These are phyloP conservation scores for Talaromyces nanjingensis DNA, from an alignment of 495 filamentous ascomycete genomes.

Conservation along the genomic window DNA sequence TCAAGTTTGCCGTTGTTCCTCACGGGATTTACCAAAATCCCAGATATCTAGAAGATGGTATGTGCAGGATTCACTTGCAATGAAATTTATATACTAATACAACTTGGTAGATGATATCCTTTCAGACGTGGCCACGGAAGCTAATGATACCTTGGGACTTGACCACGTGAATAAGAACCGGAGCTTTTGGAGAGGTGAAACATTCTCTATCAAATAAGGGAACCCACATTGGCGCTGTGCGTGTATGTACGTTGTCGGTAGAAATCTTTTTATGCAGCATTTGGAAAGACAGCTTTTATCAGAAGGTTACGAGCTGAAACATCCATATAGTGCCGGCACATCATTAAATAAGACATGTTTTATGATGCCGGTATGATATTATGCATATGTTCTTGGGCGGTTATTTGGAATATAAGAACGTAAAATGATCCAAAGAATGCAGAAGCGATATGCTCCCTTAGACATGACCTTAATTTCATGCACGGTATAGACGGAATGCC, in stretches of 20 bases:
- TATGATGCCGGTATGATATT: neutral
- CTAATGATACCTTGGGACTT: slow-evolving; percentile 79
- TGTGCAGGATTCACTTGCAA: slow-evolving; percentile 21
- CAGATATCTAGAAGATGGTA: slow-evolving; percentile 82
- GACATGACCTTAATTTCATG: neutral
- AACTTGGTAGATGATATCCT: slow-evolving; percentile 67
- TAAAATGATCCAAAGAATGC: neutral
- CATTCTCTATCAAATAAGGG: slow-evolving; percentile 57
- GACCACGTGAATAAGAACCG: slow-evolving; percentile 78
- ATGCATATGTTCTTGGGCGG: neutral
- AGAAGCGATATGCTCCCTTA: neutral
- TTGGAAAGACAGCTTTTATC: neutral
- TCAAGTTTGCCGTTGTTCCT: slow-evolving; percentile 84
- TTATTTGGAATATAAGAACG: neutral
- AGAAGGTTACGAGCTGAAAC: neutral
- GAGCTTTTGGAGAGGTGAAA: slow-evolving; percentile 55
- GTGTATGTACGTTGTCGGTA: neutral
- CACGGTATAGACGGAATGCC: neutral
- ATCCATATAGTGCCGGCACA: neutral
- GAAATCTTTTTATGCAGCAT: neutral
- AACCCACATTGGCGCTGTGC: neutral
- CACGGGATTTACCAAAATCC: slow-evolving; percentile 64
- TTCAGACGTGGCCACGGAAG: slow-evolving; percentile 56
- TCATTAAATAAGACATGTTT: neutral
- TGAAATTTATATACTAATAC: slow-evolving; percentile 12